These are phyloP conservation scores for Coemansia umbellata DNA, from an alignment of 192 early-diverging fungal species.

Conservation along the genomic window DNA sequence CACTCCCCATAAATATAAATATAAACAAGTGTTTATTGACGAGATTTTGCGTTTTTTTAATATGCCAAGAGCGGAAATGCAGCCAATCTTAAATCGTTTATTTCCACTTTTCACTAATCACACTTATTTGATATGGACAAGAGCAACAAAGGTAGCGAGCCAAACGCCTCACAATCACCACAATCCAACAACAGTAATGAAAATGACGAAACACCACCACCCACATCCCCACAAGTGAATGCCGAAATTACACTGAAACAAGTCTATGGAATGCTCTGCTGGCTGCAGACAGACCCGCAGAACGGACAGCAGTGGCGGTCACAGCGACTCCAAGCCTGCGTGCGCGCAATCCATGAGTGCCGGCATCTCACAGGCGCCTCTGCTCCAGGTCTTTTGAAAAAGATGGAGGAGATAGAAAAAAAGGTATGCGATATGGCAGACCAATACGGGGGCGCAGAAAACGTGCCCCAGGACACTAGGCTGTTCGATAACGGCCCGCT, in stretches of 20 bases:
- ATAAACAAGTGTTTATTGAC: too few species aligned
- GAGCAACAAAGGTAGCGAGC: too few species aligned
- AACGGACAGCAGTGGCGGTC: conserved; percentile 22
- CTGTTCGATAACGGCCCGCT: conserved; percentile 32
- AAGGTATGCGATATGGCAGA: conserved; percentile 4
- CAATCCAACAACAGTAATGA: too few species aligned
- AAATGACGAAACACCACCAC: too few species aligned
- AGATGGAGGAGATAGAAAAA: conserved; percentile 9
- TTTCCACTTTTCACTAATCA: too few species aligned
- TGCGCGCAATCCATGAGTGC: conserved; percentile 15
- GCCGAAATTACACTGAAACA: conserved; percentile 3
- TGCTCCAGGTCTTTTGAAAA: conserved; percentile 2
- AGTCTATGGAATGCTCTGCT: conserved; percentile 43
- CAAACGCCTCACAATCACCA: too few species aligned
- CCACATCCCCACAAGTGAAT: too few species aligned
- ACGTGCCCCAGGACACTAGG: conserved; percentile 21
- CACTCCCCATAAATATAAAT: too few species aligned
- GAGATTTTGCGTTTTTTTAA: too few species aligned
- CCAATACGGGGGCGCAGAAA: background rate
- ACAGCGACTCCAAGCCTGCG: conserved; percentile 15
- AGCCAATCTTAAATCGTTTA: too few species aligned
- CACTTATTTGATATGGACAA: too few species aligned
- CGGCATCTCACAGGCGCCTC: conserved; percentile 15
- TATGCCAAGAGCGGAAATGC: too few species aligned
- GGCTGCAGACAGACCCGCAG: conserved; percentile 15